Evolutionary conservation across 106 monocot genomes (phyloP).

Genomic region (Vanilla planifolia): DNA sequence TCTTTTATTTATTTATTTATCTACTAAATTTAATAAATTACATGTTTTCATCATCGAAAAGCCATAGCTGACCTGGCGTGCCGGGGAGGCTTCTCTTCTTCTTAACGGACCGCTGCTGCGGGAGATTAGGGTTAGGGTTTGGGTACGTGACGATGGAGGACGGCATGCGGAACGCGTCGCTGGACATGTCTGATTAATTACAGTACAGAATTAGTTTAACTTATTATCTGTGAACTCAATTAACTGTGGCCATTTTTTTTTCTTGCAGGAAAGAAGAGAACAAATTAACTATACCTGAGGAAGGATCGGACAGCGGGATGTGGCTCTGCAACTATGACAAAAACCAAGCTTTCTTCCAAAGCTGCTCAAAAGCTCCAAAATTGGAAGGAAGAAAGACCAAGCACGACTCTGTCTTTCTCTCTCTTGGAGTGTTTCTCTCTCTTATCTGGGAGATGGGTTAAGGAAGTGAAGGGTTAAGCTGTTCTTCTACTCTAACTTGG

Average conservation of each 20-base stretch:
- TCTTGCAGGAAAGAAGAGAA: not conserved
- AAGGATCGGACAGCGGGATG: not conserved
- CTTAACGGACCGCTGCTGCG: not conserved
- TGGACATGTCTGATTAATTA: not conserved
- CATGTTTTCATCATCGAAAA: not conserved
- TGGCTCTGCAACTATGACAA: not conserved
- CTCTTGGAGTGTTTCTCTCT: not conserved
- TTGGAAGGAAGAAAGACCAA: too few species aligned
- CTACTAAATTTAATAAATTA: not conserved
- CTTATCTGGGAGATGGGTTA: too few species aligned
- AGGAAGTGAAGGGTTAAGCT: too few species aligned
- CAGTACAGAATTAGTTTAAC: not conserved
- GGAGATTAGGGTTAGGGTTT: not conserved
- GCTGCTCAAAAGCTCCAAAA: too few species aligned
- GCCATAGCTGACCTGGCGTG: not conserved
- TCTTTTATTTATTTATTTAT: not conserved
- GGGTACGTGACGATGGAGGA: not conserved
- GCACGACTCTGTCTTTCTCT: not conserved
- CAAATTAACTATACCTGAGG: not conserved
- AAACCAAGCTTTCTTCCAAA: too few species aligned
- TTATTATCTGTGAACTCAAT: not conserved
- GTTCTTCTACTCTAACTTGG: too few species aligned
- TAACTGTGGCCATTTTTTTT: too few species aligned
- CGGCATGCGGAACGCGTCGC: not conserved
- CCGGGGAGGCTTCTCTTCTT: constrained; percentile 11